These are phyloP conservation scores for Chytridium lagenaria DNA, from an alignment of 371 early-diverging fungal genomes.

Conservation along the genomic window DNA sequence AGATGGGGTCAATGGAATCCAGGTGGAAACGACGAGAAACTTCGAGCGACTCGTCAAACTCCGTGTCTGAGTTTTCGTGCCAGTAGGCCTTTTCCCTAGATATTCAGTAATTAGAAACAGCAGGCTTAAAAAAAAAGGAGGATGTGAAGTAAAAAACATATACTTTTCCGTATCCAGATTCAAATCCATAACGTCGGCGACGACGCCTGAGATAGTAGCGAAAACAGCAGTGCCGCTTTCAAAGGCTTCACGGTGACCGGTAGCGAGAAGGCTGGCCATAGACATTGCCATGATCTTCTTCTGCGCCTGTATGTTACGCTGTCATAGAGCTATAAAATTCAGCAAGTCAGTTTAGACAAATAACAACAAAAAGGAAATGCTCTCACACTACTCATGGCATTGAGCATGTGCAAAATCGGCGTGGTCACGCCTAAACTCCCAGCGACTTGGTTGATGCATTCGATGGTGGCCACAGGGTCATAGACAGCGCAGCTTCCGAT, in stretches of 20 bases:
- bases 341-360: not conserved
- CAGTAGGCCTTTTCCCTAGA: slow-evolving; percentile 7
- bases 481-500: slow-evolving; percentile 63
- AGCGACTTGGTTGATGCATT: not conserved
- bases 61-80: slow-evolving; percentile 2
- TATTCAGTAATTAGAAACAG: not conserved
- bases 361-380: not conserved
- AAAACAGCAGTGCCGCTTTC: slow-evolving; percentile 60
- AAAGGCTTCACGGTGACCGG: slow-evolving; percentile 57
- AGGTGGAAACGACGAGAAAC: not conserved
- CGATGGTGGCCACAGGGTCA: slow-evolving; percentile 54
- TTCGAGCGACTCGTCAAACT: slow-evolving; percentile 21
- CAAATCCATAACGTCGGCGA: slow-evolving; percentile 66
- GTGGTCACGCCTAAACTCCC: not conserved
- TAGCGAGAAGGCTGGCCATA: slow-evolving; percentile 65
- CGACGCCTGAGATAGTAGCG: slow-evolving; percentile 68
- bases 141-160: slow-evolving; percentile 11
- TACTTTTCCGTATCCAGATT: slow-evolving; percentile 56
- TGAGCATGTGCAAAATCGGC: not conserved
- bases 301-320: slow-evolving; percentile 73
- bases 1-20: not conserved
- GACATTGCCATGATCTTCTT: slow-evolving; percentile 78
- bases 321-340: slow-evolving; percentile 65
- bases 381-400: not conserved
- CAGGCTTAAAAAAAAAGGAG: not conserved